These are phyloP conservation scores for Aureobasidium sp. DNA, from an alignment of 2,329 filamentous ascomycete species.

Conservation along the genomic window DNA sequence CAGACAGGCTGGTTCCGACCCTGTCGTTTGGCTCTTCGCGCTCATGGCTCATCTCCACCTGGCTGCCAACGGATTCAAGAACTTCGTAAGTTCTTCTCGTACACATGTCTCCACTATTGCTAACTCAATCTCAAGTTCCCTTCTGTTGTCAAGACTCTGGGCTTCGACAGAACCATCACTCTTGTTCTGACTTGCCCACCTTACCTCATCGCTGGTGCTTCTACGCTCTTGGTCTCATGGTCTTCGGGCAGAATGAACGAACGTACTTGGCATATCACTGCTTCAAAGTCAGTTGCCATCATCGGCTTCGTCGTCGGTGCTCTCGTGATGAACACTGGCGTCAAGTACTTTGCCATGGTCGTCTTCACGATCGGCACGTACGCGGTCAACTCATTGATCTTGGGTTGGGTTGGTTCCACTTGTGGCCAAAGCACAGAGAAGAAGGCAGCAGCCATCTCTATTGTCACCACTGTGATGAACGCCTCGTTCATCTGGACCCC, in stretches of 20 bases:
- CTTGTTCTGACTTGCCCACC: conserved; percentile 39
- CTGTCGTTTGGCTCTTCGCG: conserved; percentile 33
- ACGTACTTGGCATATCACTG: conserved; percentile 32
- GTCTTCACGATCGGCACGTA: conserved; percentile 29
- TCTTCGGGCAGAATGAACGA: conserved; percentile 32
- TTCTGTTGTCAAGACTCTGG: conserved; percentile 41
- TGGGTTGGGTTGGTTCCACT: conserved; percentile 38
- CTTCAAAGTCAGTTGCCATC: conserved; percentile 27
- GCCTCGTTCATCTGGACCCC: conserved; percentile 44
- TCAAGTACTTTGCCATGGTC: conserved; percentile 23
- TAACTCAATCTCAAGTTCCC: conserved; percentile 16
- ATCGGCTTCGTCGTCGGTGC: conserved; percentile 30
- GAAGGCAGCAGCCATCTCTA: conserved; percentile 39
- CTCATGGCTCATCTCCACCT: conserved; percentile 50
- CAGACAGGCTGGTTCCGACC: conserved; percentile 18
- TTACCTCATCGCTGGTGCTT: conserved; percentile 23
- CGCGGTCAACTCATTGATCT: conserved; percentile 39
- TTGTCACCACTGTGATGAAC: conserved; percentile 42
- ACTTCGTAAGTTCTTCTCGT: conserved; percentile 22
- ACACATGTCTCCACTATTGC: not conserved
- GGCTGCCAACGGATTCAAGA: conserved; percentile 44
- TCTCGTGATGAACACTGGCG: conserved; percentile 28
- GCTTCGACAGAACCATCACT: conserved; percentile 40
- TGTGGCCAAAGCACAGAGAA: conserved; percentile 42
- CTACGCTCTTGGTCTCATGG: conserved; percentile 25